Evolutionary conservation across 164 flowering plant genomes (phyloP), one percentile per base, ranked within the genome.

Genomic region (Paratinospora sagittata): DNA sequence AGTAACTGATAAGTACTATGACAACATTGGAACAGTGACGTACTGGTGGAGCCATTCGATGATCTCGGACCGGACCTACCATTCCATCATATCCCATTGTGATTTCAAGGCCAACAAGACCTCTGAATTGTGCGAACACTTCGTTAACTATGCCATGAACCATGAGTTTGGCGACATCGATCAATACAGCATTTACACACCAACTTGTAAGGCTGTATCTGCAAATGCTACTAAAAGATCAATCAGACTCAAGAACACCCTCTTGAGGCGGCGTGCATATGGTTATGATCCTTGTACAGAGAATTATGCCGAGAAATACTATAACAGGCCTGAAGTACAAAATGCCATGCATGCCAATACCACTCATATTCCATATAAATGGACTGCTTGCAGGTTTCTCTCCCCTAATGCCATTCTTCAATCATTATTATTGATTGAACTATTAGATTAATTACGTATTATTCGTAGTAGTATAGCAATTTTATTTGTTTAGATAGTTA

Each of bases 251-350:
- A 81, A 80, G 71, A 89, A 85, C 70, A 81, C 85, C 4, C 84
- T 91, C 1, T 21, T 88, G 3, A 81, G 82, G 5, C 52, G 85
- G 9, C 78, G 88, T 16, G 70, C 79, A 23, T 74, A 81, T 24
- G 98, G 97, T 14, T 90, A 89, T 47, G 98, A 94, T 75, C 97
- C 97, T 0, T 94, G 98, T 45, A 80, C 88, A 16, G 93, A 89
- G 77, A 88, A 80, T 61, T 84, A 90, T 65, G 96, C 98, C 0
- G 93, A 88, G 80, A 84, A 70, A 62, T 94, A 90, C 77, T 90
- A 83, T 68, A 94, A 94, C 47, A 72, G 88, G 34, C 82, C 79
- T 0, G 97, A 91, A 17, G 98, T 93, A 2, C 98, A 93, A 71
- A 82, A 81, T 73, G 98, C 96, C 21, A 36, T 93, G 78, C 96